Evolutionary conservation across 768 basidiomycete species (phyloP), one percentile per base, ranked within the genome.

Genomic region (Glaciozyma antarctica): DNA sequence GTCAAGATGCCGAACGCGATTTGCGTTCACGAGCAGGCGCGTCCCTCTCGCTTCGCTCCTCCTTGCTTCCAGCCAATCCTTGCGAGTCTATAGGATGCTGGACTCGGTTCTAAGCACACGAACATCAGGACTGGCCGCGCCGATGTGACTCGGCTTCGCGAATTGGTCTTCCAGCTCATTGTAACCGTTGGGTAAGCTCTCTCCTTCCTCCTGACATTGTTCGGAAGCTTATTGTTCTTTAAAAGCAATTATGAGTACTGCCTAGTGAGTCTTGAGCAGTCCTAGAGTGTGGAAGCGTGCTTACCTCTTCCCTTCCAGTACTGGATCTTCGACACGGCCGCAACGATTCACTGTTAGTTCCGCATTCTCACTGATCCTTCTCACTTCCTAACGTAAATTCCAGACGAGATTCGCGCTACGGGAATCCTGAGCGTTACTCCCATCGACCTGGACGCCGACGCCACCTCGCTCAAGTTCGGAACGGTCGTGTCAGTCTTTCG

Each of bases 51-150:
- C 43, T 44, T 9, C 43, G 9, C 9, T 44, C 19, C 19, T 44
- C 43, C 19, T 19, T 10, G 19, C 19, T 9, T 10, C 9, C 43
- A 10, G 43, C 19, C 43, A 44, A 9, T 44, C 19, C 47, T 8
- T 48, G 19, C n/a, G 5, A 43, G n/a, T 21, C 30, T 26, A 12
- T 22, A 76, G 59, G 76, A 77, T 61, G 74, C 69, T 26, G 76
- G 76, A 1, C 66, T 77, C 51, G 60, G 65, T 5, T 74, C 71
- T 66, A 77, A 76, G 63, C 75, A 74, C 72, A 76, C 74, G 62
- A 73, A 77, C 67, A 72, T 68, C 67, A 65, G 75, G 43, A 73
- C 74, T 15, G 71, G 70, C 32, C 55, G 49, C 0, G 70, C 75
- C 2, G 60, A 70, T 21, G 73, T 75, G 26, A 66, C 69, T 21